Evolutionary conservation across 306 rosid species (phyloP).

Genomic region (Spatholobus suberectus): DNA sequence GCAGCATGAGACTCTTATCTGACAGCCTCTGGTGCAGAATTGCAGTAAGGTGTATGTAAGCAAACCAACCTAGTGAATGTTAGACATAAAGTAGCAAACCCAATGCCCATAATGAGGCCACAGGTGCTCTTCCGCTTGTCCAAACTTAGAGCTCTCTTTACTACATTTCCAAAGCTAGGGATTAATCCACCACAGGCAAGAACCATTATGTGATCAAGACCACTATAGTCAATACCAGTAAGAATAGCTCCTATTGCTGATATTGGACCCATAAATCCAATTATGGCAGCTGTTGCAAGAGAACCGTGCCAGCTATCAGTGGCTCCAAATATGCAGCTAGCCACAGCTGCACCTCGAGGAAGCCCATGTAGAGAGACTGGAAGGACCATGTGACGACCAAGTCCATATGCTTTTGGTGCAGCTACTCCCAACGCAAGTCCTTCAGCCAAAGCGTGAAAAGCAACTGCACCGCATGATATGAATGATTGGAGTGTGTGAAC

Average conservation of each 20-base stretch:
- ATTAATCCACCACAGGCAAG: conserved; percentile 92
- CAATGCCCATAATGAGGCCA: conserved; percentile 75
- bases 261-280: conserved; percentile 88
- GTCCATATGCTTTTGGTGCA: conserved; percentile 97
- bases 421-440: conserved; percentile 99
- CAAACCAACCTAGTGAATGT: conserved; percentile 96
- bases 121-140: conserved; percentile 70
- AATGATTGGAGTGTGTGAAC: conserved; percentile 95
- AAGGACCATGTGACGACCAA: conserved; percentile 96
- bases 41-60: conserved; percentile 98
- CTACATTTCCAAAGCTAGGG: conserved; percentile 74
- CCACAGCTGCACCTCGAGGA: conserved; percentile 98
- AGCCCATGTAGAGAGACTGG: conserved; percentile 97
- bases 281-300: conserved; percentile 85
- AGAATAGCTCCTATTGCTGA: conserved; percentile 98
- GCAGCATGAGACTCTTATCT: conserved; percentile 52
- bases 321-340: conserved; percentile 94
- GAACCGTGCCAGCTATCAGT: conserved; percentile 96
- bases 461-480: conserved; percentile 89
- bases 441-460: conserved; percentile 92
- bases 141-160: conserved; percentile 74
- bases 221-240: conserved; percentile 91
- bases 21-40: conserved; percentile 98
- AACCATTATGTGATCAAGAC: conserved; percentile 93
- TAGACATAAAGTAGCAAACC: conserved; percentile 74